Conservation (phyloP, 1,284 basidiomycete genomes). For the Coniferiporia sulphurascens region DNA sequence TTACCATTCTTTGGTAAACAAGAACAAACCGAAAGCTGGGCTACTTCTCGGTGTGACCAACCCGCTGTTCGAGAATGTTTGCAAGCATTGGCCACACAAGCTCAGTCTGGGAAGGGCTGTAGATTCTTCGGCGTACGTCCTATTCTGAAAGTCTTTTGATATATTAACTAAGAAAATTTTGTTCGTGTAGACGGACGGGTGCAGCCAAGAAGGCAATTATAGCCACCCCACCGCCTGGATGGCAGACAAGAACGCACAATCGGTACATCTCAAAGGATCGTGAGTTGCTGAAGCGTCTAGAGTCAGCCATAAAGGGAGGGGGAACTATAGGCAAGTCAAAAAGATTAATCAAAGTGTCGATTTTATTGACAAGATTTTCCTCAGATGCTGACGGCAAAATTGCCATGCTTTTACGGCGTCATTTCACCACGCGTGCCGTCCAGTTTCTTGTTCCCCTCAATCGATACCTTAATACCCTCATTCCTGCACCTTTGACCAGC, state of each 20-base stretch:
- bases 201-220: constrained; percentile 24
- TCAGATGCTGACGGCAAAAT: constrained; percentile 47
- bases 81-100: constrained; percentile 90
- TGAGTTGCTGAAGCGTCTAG: constrained; percentile 61
- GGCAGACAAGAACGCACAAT: constrained; percentile 77
- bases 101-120: constrained; percentile 54
- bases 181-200: constrained; percentile 7
- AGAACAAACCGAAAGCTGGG: constrained; percentile 80
- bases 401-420: constrained; percentile 70
- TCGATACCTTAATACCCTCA: constrained; percentile 88
- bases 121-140: constrained; percentile 13
- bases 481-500: constrained; percentile 47
- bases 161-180: neutral
- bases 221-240: constrained; percentile 58
- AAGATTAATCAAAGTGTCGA: neutral
- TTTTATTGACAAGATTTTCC: constrained; percentile 20
- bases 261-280: constrained; percentile 85
- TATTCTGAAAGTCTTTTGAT: neutral
- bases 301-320: constrained; percentile 48
- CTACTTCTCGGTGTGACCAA: constrained; percentile 91
- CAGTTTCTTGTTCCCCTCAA: constrained; percentile 89
- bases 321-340: constrained; percentile 46
- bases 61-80: constrained; percentile 86
- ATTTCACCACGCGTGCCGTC: constrained; percentile 86
- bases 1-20: constrained; percentile 71